Evolutionary conservation across 2,329 filamentous ascomycete genomes (phyloP), one percentile per base, ranked within the genome.

Genomic region (Diplodia intermedia): DNA sequence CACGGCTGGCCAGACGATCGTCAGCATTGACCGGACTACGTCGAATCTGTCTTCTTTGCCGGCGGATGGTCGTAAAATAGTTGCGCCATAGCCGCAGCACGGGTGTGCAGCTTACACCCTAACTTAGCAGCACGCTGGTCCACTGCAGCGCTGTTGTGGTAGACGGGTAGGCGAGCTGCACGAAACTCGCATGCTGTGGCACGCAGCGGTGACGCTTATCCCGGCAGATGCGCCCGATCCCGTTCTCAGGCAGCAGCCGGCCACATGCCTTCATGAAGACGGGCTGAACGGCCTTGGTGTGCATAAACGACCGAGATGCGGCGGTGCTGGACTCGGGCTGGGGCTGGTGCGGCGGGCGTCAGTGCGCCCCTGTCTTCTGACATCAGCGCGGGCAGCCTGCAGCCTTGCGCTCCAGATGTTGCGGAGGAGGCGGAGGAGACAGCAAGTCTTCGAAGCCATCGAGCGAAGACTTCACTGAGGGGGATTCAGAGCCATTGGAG

Each of bases 271-370:
- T 14, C 36, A 43, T 33, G 54, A 38, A n/a, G 18, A 40, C 18
- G 36, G 23, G 55, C 55, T 60, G 36, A 43, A 18, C 18, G 31
- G 26, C 38, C 11, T n/a, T 60, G 55, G 36, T 56, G 54, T 56
- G 52, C 29, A 33, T 26, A 20, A 56, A 33, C 15, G 40, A 40
- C 26, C 40, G 40, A 20, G 23, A 6, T 62, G 57, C 47, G 57
- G 57, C 57, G 40, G 57, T 62, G 57, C 57, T 49, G 20, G n/a
- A 8, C 36, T 38, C 36, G 36, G 9, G 36, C 9, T 33, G 50
- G 53, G 29, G 53, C 53, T 33, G 53, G 53, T 63, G 60, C 57
- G 60, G 60, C 60, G 31, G 26, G 14, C 63, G 63, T 40, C 63
- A 50, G 49, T 47, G 43, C 43, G 36, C 38, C 57, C 57, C 57